phyloP scores from a whole-genome alignment of 371 early-diverging fungal genomes.

The Lichtheimia ramosa region DNA sequence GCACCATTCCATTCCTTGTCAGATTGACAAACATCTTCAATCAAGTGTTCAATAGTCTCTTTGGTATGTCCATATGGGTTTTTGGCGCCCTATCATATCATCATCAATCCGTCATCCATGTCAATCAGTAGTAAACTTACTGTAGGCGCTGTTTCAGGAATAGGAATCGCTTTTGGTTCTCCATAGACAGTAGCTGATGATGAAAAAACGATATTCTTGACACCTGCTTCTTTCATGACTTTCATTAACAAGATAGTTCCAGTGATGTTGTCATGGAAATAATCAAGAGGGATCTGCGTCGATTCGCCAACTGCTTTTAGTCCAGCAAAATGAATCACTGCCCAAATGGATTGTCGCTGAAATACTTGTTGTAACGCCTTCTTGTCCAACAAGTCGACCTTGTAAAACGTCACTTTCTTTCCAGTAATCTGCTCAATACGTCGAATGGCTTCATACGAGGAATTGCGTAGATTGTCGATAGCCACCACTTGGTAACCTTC shows the following conservation, averaged over 20 bases:
- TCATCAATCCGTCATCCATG: background rate
- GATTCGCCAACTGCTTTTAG: constrained; percentile 84
- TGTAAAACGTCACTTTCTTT: constrained; percentile 64
- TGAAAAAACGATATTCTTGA: constrained; percentile 76
- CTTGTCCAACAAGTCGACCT: constrained; percentile 71
- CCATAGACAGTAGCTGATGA: constrained; percentile 81
- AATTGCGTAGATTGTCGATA: constrained; percentile 83
- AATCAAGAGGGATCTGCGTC: constrained; percentile 62
- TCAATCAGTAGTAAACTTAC: constrained; percentile 18
- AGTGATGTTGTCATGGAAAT: constrained; percentile 78
- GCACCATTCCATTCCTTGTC: constrained; percentile 68
- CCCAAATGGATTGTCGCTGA: constrained; percentile 53
- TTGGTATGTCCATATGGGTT: constrained; percentile 90
- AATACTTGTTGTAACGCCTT: constrained; percentile 67
- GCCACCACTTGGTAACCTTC: constrained; percentile 73
- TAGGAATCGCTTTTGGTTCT: constrained; percentile 51
- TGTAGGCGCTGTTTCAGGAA: constrained; percentile 57
- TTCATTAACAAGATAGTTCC: constrained; percentile 68
- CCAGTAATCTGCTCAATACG: constrained; percentile 67
- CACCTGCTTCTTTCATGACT: constrained; percentile 60
- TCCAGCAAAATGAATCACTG: constrained; percentile 85
- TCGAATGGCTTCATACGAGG: constrained; percentile 69
- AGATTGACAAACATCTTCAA: constrained; percentile 70
- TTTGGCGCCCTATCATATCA: constrained; percentile 46
- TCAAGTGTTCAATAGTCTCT: constrained; percentile 78